Percentiles rank a stretch among this genome's conserved stretches.
These are phyloP conservation scores for Circinella umbellata DNA, from an alignment of 371 early-diverging fungal genomes.

Conservation along the genomic window DNA sequence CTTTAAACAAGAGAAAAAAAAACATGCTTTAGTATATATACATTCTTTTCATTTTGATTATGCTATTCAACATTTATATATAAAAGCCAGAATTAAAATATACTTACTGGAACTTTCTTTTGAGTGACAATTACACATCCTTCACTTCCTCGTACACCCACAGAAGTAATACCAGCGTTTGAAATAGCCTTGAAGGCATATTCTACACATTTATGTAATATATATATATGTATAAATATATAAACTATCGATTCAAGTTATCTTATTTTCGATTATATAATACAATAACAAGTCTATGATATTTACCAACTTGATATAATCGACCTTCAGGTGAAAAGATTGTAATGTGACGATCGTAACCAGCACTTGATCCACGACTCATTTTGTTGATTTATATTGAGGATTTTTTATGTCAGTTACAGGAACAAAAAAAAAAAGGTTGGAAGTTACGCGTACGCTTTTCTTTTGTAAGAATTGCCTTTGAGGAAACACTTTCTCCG, in stretches of 20 bases:
- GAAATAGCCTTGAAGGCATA: conserved; percentile 99
- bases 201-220: conserved; percentile 62
- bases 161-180: conserved; percentile 92
- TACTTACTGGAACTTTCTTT: conserved; percentile 93
- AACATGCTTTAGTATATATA: background rate
- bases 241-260: no score
- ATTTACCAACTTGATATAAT: conserved; percentile 97
- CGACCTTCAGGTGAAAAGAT: conserved; percentile 99
- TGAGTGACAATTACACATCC: conserved; percentile 94
- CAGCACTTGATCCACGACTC: conserved; percentile 81
- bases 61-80: no score
- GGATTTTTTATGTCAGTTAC: background rate
- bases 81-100: background rate
- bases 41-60: no score
- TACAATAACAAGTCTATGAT: background rate
- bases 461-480: background rate
- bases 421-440: background rate
- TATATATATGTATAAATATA: background rate
- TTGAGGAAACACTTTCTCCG: no score
- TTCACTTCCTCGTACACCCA: conserved; percentile 95
- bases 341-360: conserved; percentile 98
- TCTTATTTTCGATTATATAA: no score
- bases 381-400: conserved; percentile 33
- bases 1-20: conserved; percentile 40
- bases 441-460: background rate